Base-by-base conservation (phyloP, 2,329 filamentous ascomycete species). In the Hymenoscyphus fructigenus region DNA sequence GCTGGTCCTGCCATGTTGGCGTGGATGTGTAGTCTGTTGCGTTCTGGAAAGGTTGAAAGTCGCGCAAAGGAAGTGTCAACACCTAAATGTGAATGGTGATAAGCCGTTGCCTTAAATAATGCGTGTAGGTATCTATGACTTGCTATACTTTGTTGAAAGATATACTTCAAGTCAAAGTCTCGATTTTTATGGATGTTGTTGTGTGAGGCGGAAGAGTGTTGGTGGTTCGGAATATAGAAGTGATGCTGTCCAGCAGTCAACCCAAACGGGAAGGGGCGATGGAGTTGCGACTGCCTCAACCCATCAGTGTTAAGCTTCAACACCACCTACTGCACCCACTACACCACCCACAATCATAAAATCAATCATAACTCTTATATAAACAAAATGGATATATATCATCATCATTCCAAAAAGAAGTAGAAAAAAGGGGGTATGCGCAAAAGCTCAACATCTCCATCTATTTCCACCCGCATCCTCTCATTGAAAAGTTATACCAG, bases 1-100 rank as follows among this genome's bases (percentile, higher is more conserved):
- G 63, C 44, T 36, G 61, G 10, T 55, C 20, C 53, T 34, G 61
- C 29, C 67, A 67, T 67, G 14, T 44, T 53, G 55, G 26, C 10
- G 9, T 53, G 12, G 20, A 23, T 53, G 9, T 53, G 14, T 53
- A 50, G 34, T 50, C n/a, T 23, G 44, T 26, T 23, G 20, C 20
- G 10, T 10, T 23, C 44, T 9, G 15, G 44, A 47, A 20, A 34
- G 32, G 7, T 34, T 10, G 14, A 14, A 38, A 38, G 36, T 38
- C 36, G 36, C 36, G 36, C 36, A 3, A 36, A 5, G 36, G 14
- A 38, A 38, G 12, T 38, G 36, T 14, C 36, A 17, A 38, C 36
- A 17, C 36, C 14, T 15, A 15, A 32, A 38, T 14, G 36, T 38
- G 36, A 14, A 38, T 38, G 36, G 36, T 38, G 36, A 38, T 14